Percentiles rank a stretch among this genome's conserved stretches.
Conservation (phyloP, 2,329 filamentous ascomycete species). For the Colletotrichum tamarilloi region DNA sequence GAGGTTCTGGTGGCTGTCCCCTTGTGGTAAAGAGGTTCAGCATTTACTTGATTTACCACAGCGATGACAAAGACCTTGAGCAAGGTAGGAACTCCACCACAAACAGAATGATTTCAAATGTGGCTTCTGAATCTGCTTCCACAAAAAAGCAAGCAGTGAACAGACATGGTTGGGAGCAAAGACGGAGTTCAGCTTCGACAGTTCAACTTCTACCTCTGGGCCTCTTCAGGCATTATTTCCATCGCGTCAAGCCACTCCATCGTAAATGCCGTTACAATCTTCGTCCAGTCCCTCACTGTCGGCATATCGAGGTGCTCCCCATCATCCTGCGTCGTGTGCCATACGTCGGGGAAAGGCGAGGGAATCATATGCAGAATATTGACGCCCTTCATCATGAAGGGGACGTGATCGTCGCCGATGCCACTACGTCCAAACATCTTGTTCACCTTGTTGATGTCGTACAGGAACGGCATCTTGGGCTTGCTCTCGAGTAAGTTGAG, state of each 20-base stretch:
- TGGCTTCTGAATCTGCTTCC: no score
- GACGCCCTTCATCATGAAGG: conserved; percentile 80
- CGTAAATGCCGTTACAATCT: conserved; percentile 77
- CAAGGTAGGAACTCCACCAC: no score
- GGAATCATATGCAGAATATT: conserved; percentile 82
- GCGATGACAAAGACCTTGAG: no score
- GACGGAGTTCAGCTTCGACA: neutral
- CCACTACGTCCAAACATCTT: conserved; percentile 46
- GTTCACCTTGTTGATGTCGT: conserved; percentile 61
- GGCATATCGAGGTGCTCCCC: conserved; percentile 77
- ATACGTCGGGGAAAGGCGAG: conserved; percentile 75
- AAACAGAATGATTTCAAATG: no score
- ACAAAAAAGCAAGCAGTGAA: neutral
- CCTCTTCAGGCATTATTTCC: conserved; percentile 46
- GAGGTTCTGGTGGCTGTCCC: no score
- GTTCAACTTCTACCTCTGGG: neutral
- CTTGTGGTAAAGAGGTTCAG: no score
- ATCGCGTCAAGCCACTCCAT: conserved; percentile 83
- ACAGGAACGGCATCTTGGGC: conserved; percentile 61
- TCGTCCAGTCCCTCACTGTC: conserved; percentile 82
- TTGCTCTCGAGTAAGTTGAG: conserved; percentile 62
- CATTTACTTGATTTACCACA: no score
- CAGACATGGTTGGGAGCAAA: neutral
- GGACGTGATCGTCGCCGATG: conserved; percentile 80
- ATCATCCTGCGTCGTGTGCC: conserved; percentile 79